A percentile compares a stretch with the other conserved stretches of the same genome.
phyloP scores from a whole-genome alignment of 2,329 filamentous ascomycete genomes.

The Nemania abortiva region DNA sequence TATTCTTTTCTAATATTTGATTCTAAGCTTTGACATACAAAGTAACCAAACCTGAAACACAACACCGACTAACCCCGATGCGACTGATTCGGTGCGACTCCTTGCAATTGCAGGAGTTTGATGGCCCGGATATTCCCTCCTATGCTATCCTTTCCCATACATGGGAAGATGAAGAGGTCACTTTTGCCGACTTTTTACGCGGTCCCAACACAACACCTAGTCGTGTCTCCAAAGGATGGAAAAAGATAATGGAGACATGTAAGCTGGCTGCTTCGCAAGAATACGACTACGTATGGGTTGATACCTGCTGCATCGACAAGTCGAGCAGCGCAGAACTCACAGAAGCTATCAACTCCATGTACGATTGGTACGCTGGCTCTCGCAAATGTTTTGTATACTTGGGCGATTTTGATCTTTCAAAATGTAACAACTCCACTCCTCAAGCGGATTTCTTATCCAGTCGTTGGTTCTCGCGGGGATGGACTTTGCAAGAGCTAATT shows the following conservation, averaged over 20 bases:
- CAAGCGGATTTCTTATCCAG: background rate
- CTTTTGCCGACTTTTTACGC: background rate
- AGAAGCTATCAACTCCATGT: no score
- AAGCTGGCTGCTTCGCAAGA: background rate
- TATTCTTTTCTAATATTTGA: no score
- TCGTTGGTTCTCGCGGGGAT: conserved; percentile 16
- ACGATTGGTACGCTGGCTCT: conserved; percentile 3
- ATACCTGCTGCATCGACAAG: conserved; percentile 16
- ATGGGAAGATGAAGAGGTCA: conserved; percentile 9
- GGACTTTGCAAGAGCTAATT: conserved; percentile 16
- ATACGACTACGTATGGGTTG: conserved; percentile 8
- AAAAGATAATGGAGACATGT: conserved; percentile 10
- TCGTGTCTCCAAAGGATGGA: background rate
- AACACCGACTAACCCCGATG: background rate
- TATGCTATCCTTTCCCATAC: conserved; percentile 18
- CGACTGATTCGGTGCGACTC: background rate
- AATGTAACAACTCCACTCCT: no score
- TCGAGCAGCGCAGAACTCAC: conserved; percentile 9
- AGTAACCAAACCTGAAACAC: no score
- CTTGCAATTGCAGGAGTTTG: conserved; percentile 9
- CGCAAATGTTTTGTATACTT: conserved; percentile 3
- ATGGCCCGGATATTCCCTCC: no score
- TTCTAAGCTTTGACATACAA: no score
- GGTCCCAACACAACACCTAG: background rate
- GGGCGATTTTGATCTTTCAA: background rate